Evolutionary conservation across 495 filamentous ascomycete species (phyloP).

Genomic region (Hypoxylon cercidicola): DNA sequence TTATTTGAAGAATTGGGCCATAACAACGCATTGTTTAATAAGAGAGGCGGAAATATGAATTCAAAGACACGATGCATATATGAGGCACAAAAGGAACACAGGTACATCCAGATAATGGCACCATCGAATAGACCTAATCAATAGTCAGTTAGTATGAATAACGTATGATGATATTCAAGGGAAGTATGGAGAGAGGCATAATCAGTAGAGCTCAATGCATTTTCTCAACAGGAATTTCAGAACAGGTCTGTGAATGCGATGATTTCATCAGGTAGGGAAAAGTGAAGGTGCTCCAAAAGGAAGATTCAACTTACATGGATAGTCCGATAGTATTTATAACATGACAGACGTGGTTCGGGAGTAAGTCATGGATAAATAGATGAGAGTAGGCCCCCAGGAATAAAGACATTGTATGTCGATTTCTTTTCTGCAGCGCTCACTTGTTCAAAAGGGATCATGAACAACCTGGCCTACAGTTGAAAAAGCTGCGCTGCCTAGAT

Average conservation of each 20-base stretch:
- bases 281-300: conserved; percentile 2
- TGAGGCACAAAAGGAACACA: no score
- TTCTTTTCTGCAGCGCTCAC: no score
- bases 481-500: no score
- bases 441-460: no score
- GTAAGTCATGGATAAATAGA: not conserved
- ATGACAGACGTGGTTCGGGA: no score
- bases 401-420: no score
- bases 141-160: conserved; percentile 12
- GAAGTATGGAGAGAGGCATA: conserved; percentile 1
- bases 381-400: no score
- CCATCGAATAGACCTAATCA: not conserved
- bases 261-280: conserved; percentile 56
- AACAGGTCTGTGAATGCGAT: conserved; percentile 69
- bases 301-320: conserved; percentile 33
- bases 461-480: no score
- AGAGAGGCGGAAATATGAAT: no score
- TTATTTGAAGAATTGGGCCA: not conserved
- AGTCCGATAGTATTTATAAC: no score
- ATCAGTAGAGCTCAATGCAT: conserved; percentile 56
- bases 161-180: not conserved
- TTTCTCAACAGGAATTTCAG: conserved; percentile 63
- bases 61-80: no score
- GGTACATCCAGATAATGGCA: no score
- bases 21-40: conserved; percentile 26